phyloP scores from a whole-genome alignment of 2,329 filamentous ascomycete genomes.

The Apiospora hydei region DNA sequence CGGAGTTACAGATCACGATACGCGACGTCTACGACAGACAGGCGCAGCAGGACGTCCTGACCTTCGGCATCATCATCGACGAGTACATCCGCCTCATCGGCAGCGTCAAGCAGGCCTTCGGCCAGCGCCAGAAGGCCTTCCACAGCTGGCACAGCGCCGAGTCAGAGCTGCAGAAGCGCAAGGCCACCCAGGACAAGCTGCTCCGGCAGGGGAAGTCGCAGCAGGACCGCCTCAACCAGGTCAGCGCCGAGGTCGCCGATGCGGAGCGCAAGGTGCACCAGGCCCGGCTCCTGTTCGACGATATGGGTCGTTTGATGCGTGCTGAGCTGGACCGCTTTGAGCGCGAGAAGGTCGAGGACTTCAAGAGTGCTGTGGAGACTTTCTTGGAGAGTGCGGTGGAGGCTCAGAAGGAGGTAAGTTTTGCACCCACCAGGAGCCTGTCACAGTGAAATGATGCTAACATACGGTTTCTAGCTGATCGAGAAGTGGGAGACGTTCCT shows the following conservation, averaged over 20 bases:
- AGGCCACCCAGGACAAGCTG: conserved; percentile 90
- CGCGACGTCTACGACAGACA: conserved; percentile 95
- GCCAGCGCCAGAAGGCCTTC: conserved; percentile 92
- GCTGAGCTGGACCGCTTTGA: conserved; percentile 93
- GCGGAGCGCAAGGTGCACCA: conserved; percentile 93
- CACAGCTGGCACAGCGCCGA: conserved; percentile 94
- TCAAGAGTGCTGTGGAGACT: conserved; percentile 97
- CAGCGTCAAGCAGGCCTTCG: conserved; percentile 91
- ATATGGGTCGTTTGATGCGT: conserved; percentile 95
- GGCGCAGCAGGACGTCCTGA: conserved; percentile 95
- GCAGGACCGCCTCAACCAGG: conserved; percentile 92
- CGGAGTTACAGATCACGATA: conserved; percentile 92
- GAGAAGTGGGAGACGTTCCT: conserved; percentile 99
- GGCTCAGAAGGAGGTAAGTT: conserved; percentile 92
- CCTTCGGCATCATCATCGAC: conserved; percentile 95
- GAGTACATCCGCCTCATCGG: conserved; percentile 97
- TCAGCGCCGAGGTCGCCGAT: conserved; percentile 92
- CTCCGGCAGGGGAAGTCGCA: conserved; percentile 93
- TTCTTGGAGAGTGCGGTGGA: conserved; percentile 97
- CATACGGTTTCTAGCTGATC: conserved; percentile 55
- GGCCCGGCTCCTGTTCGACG: conserved; percentile 88
- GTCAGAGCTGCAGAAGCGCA: conserved; percentile 88
- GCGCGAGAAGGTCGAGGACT: conserved; percentile 97
- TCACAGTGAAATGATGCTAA: conserved; percentile 42
- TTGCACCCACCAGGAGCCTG: background rate